phyloP scores from a whole-genome alignment of 768 basidiomycete genomes.

The Lenzites betulinus region DNA sequence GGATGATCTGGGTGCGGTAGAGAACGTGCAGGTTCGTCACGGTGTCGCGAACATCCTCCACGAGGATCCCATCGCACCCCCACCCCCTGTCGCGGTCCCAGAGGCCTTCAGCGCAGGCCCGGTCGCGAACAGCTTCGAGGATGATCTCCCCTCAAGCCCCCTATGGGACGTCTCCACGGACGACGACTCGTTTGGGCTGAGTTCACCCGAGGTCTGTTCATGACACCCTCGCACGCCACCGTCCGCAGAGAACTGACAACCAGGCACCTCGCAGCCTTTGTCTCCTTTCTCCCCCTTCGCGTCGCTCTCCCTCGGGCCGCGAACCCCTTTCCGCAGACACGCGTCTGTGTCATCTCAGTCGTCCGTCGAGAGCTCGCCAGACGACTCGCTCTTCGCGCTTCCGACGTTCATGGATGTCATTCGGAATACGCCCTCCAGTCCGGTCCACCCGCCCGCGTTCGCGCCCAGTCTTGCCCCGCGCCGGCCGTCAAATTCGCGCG shows the following conservation, averaged over 20 bases:
- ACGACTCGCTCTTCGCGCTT: constrained; percentile 18
- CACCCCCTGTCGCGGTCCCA: constrained; percentile 7
- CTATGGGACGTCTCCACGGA: constrained; percentile 22
- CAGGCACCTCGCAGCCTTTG: constrained; percentile 32
- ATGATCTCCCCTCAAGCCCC: constrained; percentile 11
- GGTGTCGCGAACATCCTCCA: constrained; percentile 24
- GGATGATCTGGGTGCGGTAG: constrained; percentile 42
- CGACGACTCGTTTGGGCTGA: constrained; percentile 13
- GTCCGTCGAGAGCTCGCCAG: constrained; percentile 25
- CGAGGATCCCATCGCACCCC: background rate
- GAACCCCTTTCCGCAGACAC: constrained; percentile 43
- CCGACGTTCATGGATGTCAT: constrained; percentile 38
- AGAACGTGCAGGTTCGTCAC: constrained; percentile 27
- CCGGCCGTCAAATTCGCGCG: constrained; percentile 15
- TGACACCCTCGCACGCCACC: constrained; percentile 3
- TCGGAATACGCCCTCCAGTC: constrained; percentile 26
- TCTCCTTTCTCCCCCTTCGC: constrained; percentile 48
- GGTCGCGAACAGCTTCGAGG: constrained; percentile 4
- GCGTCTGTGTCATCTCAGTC: constrained; percentile 24
- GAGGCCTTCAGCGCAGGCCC: constrained; percentile 9
- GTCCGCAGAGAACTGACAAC: constrained; percentile 13
- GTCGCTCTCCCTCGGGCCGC: constrained; percentile 56
- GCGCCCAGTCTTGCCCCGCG: constrained; percentile 11
- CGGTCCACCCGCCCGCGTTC: constrained; percentile 26
- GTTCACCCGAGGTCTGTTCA: constrained; percentile 26